Conservation (phyloP, 305 asterid species). For the Fraxinus latifolia region DNA sequence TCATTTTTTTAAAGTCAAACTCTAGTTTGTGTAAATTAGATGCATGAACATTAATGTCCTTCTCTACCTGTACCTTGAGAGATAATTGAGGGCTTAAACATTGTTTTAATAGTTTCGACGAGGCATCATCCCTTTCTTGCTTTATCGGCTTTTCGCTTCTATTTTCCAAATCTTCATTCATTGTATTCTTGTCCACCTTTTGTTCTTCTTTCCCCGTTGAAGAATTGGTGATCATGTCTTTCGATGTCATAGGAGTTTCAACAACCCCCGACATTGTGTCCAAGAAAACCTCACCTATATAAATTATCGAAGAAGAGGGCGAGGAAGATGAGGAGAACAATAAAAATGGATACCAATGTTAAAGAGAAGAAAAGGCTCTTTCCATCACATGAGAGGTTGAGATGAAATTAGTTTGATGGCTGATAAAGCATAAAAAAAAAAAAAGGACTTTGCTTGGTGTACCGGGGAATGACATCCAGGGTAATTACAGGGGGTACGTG, state of each 20-base stretch:
- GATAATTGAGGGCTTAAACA: not conserved
- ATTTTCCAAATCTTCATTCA: not conserved
- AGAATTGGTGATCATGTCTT: slow-evolving; percentile 5
- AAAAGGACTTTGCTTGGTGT: not conserved
- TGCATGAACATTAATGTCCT: not conserved
- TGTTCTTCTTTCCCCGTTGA: slow-evolving; percentile 8
- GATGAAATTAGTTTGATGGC: not conserved
- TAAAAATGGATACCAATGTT: not conserved
- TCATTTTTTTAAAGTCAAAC: not conserved
- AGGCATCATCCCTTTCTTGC: not conserved
- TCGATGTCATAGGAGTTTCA: slow-evolving; percentile 12
- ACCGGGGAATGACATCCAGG: too few species aligned
- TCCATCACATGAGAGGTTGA: slow-evolving; percentile 7
- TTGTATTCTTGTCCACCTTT: not conserved
- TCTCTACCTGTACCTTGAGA: not conserved
- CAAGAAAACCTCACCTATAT: not conserved
- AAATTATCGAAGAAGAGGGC: not conserved
- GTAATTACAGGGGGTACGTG: too few species aligned
- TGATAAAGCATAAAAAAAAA: slow-evolving; percentile 2
- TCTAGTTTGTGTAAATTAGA: not conserved
- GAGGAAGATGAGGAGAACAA: not conserved
- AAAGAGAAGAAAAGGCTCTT: slow-evolving; percentile 4
- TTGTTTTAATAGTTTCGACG: not conserved
- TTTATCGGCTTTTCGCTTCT: not conserved
- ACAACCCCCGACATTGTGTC: slow-evolving; percentile 17